Base-by-base conservation (phyloP, 2,329 filamentous ascomycete species). In the Neopestalotiopsis rosae region DNA sequence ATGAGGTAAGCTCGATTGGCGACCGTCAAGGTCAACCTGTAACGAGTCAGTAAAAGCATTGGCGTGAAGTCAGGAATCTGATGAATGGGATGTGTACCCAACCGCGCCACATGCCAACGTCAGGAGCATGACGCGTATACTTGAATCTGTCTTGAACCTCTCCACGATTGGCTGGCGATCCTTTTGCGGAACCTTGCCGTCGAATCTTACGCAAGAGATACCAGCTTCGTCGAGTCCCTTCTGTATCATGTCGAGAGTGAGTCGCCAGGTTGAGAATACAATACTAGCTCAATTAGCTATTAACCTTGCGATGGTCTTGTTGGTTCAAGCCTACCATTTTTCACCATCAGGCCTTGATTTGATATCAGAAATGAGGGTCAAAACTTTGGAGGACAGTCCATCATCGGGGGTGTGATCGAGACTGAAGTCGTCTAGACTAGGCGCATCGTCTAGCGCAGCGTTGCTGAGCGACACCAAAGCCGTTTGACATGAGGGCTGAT, bases 151-250 rank as follows among this genome's bases (percentile, higher is more conserved):
- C 1, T 77, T 77, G 71, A 88, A 87, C 4, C 67, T 74, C 0
- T 83, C 71, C 0, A 88, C 71, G 0, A 83, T 80, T 0, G 69
- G 59, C 5, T 83, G 79, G 3, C 86, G 76, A 0, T 85, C 80
- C 1, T 77, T 80, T 12, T 82, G 81, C 0, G 79, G 78, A 0
- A 85, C 79, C 40, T 81, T 83, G 1, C 85, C 85, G 67, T 88
- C 86, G 61, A 86, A 85, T 0, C 86, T 80, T 13, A 83, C 73
- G 65, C 72, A 77, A 1, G 42, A 57, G 4, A 88, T 80, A 0
- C 64, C 82, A 4, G 42, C 42, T 49, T 49, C 42, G 1, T 49
- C 2, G 5, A 49, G 14, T 49, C 42, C 42, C 42, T 49, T 49
- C 12, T 49, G 14, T n/a, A 49, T n/a, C 42, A 49, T 49, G 42